Conservation (phyloP, 2,329 filamentous ascomycete species). For the Aspergillus quadrilineatus region DNA sequence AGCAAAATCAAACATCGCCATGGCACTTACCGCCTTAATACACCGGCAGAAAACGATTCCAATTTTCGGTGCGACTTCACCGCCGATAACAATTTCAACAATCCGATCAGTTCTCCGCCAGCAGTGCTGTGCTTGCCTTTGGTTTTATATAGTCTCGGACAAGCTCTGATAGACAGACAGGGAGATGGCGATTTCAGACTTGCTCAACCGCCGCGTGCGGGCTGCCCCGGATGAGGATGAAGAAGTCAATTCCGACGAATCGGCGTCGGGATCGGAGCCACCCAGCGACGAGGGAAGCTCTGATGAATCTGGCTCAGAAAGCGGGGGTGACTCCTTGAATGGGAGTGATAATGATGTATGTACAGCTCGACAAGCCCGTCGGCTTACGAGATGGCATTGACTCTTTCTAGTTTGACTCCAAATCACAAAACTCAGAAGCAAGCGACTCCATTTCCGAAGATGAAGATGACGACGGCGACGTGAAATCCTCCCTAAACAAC, state of each 20-base stretch:
- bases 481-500: slow-evolving; percentile 48
- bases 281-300: slow-evolving; percentile 18
- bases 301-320: slow-evolving; percentile 19
- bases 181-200: slow-evolving; percentile 38
- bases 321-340: slow-evolving; percentile 14
- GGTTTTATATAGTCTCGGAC: background rate
- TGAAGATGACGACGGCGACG: slow-evolving; percentile 36
- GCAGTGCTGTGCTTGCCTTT: background rate
- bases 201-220: slow-evolving; percentile 44
- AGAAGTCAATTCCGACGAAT: slow-evolving; percentile 33
- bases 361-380: background rate
- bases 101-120: background rate
- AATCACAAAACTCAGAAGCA: slow-evolving; percentile 26
- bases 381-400: background rate
- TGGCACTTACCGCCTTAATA: slow-evolving; percentile 22
- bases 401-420: slow-evolving; percentile 17
- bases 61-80: slow-evolving; percentile 19
- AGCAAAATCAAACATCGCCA: slow-evolving; percentile 1
- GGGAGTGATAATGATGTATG: slow-evolving; percentile 12
- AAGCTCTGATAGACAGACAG: background rate
- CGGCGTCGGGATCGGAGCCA: slow-evolving; percentile 26
- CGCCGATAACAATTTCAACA: slow-evolving; percentile 6
- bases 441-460: slow-evolving; percentile 30
- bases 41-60: slow-evolving; percentile 27
- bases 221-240: slow-evolving; percentile 45